Base-by-base conservation (phyloP, 228 moss, liverwort and hornwort species). In the Sphagnum magellanicum region DNA sequence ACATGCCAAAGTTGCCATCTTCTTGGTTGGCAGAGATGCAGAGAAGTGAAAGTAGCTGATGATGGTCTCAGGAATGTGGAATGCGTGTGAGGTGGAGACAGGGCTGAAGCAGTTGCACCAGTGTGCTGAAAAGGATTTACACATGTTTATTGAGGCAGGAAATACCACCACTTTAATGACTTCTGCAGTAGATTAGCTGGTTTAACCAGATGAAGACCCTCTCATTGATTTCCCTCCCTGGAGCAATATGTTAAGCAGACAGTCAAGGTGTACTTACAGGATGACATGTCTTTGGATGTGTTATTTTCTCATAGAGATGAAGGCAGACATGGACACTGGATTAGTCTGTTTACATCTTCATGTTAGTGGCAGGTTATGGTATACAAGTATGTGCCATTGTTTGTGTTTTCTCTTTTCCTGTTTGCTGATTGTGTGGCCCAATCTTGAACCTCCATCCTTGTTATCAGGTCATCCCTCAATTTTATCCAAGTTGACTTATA, bases 181-280 rank as follows among this genome's bases (percentile, higher is more conserved):
- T 98, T 98, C 74, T 94, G 98, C 64, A 93, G 93, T 46, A 98
- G 93, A 76, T 86, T 98, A 75, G 98, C 98, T 66, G 98, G 98
- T 12, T 88, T 98, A 79, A 98, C 98, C 52, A 98, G 93, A 82
- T 83, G 51, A 9, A n/a, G 5, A 11, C 16, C 51, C 8, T 55
- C 17, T 17, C 10, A 16, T 52, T 67, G 52, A 8, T 14, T 10
- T 5, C 32, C 67, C 48, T 48, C 67, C 50, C 47, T 4, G 32
- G 32, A 32, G 32, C 32, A 32, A 5, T 48, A 3, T 50, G 10
- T 4, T 17, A 0, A 17, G 5, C 48, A 32, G 17, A 17, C 64
- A 64, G 32, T 32, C 32, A 32, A 32, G 32, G 32, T 32, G 32
- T 3, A 64, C 47, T 16, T 10, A 12, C 47, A 16, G 11, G 1